These are phyloP conservation scores for Heracleum sosnowskyi DNA, from an alignment of 129 eudicot genomes.

Conservation along the genomic window DNA sequence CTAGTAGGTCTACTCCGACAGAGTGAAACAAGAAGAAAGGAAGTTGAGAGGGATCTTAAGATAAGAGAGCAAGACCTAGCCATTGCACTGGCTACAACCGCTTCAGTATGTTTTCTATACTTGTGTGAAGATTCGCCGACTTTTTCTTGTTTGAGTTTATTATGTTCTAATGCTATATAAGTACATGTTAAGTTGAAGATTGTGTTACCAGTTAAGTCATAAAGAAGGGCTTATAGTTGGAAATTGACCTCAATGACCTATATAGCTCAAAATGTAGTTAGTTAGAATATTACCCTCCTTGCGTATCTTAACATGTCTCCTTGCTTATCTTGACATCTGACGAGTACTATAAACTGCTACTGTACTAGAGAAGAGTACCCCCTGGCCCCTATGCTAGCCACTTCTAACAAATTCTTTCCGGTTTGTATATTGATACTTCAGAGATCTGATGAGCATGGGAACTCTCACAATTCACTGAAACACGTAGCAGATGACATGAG, in stretches of 20 bases:
- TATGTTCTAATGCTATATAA: not conserved
- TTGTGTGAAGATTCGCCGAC: not conserved
- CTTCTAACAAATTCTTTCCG: not conserved
- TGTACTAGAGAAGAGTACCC: not conserved
- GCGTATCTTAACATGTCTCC: not conserved
- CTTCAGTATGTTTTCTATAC: constrained; percentile 37
- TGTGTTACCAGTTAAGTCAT: not conserved
- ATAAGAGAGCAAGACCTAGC: constrained; percentile 63
- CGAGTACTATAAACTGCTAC: not conserved
- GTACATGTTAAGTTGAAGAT: not conserved
- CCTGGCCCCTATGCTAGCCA: not conserved
- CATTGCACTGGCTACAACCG: constrained; percentile 54
- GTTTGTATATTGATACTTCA: constrained; percentile 8
- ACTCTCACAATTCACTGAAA: constrained; percentile 53
- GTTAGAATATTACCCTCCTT: not conserved
- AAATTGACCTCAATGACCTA: not conserved
- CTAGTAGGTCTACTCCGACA: constrained; percentile 77
- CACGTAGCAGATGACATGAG: constrained; percentile 77
- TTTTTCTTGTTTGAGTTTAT: not conserved
- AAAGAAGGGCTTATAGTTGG: not conserved
- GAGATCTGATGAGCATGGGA: constrained; percentile 37
- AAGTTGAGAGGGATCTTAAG: constrained; percentile 83
- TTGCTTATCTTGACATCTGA: not conserved
- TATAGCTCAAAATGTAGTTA: not conserved
- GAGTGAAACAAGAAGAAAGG: constrained; percentile 87